Evolutionary conservation across 169 alveolate genomes (phyloP), one percentile per base, ranked within the genome.

Genomic region (Plasmodium fragile): DNA sequence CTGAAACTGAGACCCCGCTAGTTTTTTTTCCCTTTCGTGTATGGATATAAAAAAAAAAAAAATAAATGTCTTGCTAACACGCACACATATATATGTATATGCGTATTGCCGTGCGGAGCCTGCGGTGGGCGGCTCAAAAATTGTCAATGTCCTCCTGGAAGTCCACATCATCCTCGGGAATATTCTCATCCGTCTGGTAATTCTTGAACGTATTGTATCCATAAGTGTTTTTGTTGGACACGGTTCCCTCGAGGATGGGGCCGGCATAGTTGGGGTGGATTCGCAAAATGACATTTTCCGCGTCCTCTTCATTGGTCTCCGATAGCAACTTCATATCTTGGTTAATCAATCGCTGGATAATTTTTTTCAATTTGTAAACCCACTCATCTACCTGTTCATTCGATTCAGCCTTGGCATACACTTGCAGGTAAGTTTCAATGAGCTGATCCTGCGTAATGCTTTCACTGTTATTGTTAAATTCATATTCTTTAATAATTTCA

Each of bases 231-330:
- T 72, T 85, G 43, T 85, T 85, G 34, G 93, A 75, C 0, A 53
- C 65, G 59, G 79, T 79, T 1, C 84, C 80, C 34, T 85, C 93
- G 18, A 53, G 49, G 18, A 69, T 52, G 13, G 93, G 84, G 30
- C 93, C 93, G 53, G 92, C 96, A 53, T 96, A 96, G 92, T 96
- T 96, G 69, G 97, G 97, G 81, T 96, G 97, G 5, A 95, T 96
- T 59, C 97, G 41, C 22, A 96, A 52, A 41, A 95, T 36, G 85
- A 82, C 81, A 77, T 96, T 95, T 49, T 92, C 96, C 25, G 77
- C 81, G 81, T 96, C 97, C 11, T 72, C 92, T 34, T 89, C 94
- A 84, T 80, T 77, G 13, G 85, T 92, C 45, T 94, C 85, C 0
- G 95, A 92, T 41, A 96, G 69, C 59, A 96, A 78, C 87, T 96